Base-by-base conservation (phyloP, 495 filamentous ascomycete genomes). In the Lasiosphaeris hirsuta region DNA sequence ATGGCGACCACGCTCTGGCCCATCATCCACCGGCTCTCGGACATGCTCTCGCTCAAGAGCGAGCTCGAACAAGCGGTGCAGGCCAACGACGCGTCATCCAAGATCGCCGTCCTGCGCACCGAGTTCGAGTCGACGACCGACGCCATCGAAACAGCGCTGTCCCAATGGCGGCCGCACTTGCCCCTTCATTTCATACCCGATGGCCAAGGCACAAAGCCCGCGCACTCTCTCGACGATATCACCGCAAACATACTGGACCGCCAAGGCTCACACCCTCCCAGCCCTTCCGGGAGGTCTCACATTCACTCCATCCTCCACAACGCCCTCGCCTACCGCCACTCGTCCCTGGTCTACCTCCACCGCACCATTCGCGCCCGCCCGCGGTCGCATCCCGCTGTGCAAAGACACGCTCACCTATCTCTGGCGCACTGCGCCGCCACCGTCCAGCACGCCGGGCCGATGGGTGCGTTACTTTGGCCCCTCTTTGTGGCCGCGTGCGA, bases 1-100 rank as follows among this genome's bases (percentile, higher is more conserved):
- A 78, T 86, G 68, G 76, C 81, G 10, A 83, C 80, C 7, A 82
- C 83, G 33, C 64, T 86, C 0, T 86, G 83, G 83, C 83, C 83
- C 30, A 78, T 85, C 40, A 82, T 85, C 59, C 81, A 86, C 62
- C 79, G 83, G 1, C 72, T 86, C 7, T 82, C 82, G 1, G 77
- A 76, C 58, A 69, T 86, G 2, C 69, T 78, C 6, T 77, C 76
- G 1, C 71, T 81, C 8, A 82, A 83, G 57, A 70, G 61, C 11
- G 77, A 78, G 30, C 69, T 84, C 41, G 71, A 79, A 41, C 66
- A 62, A 11, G 77, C 80, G 18, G 68, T 78, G 17, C 57, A 64
- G 38, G 57, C 67, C 11, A 65, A 68, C 43, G 63, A 67, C 2
- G 44, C 60, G 2, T 64, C 73, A 5, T 71, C 79, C 15, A 82